Conservation (phyloP, 2,329 filamentous ascomycete genomes). For the Ustilaginoidea virens region DNA sequence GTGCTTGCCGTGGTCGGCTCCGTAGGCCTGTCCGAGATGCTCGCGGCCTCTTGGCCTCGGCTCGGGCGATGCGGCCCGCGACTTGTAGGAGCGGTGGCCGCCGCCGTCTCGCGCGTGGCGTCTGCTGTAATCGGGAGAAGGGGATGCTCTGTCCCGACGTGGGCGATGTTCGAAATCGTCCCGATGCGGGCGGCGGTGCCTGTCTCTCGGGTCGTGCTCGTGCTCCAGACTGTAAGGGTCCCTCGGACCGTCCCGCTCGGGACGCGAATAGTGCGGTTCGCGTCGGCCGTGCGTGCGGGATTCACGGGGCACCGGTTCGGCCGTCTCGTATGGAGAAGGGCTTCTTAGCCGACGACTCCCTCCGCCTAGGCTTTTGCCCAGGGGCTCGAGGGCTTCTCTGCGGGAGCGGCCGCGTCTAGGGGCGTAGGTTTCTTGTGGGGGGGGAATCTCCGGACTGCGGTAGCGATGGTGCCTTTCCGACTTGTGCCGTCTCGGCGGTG, state of each 20-base stretch:
- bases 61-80: conserved; percentile 4
- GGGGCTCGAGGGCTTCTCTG: conserved; percentile 4
- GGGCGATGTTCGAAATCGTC: conserved; percentile 7
- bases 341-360: conserved; percentile 5
- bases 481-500: conserved; percentile 10
- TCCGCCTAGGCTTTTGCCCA: conserved; percentile 1
- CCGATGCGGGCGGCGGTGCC: conserved; percentile 3
- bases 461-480: conserved; percentile 10
- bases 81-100: background rate
- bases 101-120: conserved; percentile 6
- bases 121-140: conserved; percentile 7
- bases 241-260: conserved; percentile 1
- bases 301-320: conserved; percentile 4
- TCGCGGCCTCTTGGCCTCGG: conserved; percentile 1
- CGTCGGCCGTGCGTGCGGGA: background rate
- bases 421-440: conserved; percentile 4
- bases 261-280: conserved; percentile 1
- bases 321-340: conserved; percentile 5
- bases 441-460: conserved; percentile 6
- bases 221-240: conserved; percentile 2
- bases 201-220: conserved; percentile 1
- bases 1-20: conserved; percentile 8
- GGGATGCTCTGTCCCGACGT: conserved; percentile 7
- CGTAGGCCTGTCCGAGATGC: conserved; percentile 5
- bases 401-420: conserved; percentile 5